Percentiles rank a stretch among this genome's conserved stretches.
These are phyloP conservation scores for Fremontodendron californicum DNA, from an alignment of 345 rosid genomes.

Conservation along the genomic window DNA sequence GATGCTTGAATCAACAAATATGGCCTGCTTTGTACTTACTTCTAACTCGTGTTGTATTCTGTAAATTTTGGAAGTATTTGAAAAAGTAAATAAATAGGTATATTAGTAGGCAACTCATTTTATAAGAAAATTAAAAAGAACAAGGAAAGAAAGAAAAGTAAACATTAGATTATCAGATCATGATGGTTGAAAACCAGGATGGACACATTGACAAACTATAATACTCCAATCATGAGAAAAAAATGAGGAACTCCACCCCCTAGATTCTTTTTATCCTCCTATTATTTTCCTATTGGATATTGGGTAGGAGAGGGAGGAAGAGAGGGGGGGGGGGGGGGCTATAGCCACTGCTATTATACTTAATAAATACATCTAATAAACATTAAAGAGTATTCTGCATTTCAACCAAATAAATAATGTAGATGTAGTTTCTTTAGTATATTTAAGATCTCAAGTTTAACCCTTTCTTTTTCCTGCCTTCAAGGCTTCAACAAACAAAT, in stretches of 20 bases:
- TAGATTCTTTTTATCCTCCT: neutral
- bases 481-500: too few species aligned
- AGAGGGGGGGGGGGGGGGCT: neutral
- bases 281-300: neutral
- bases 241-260: neutral
- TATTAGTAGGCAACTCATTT: slow-evolving; percentile 11
- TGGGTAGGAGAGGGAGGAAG: too few species aligned
- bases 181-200: neutral
- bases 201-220: neutral
- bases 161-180: neutral
- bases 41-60: slow-evolving; percentile 96
- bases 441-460: neutral
- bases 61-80: slow-evolving; percentile 14
- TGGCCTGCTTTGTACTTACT: slow-evolving; percentile 84
- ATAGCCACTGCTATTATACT: neutral
- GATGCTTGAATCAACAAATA: slow-evolving; percentile 95
- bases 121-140: neutral
- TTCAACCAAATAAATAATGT: neutral
- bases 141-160: neutral
- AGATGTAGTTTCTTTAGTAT: neutral
- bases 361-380: neutral
- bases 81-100: neutral
- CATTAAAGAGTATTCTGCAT: neutral
- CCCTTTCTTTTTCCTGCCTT: neutral
- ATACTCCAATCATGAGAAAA: neutral